A percentile compares a stretch with the other conserved stretches of the same genome.
Conservation (phyloP, 805 yeast species). For the Myxozyma sirexii region DNA sequence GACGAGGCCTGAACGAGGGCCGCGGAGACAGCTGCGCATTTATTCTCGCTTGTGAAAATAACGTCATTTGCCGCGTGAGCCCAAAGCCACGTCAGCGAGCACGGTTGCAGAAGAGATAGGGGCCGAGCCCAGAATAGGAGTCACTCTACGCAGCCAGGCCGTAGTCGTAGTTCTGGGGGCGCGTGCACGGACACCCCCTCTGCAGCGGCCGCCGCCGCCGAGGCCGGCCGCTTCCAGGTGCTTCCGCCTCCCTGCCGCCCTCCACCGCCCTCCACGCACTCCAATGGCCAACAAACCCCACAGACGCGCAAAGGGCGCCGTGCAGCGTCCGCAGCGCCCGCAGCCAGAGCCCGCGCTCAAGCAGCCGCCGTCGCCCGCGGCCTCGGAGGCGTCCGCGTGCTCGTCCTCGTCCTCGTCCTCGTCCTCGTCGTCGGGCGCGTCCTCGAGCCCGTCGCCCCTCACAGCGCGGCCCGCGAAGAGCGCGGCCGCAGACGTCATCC, state of each 20-base stretch:
- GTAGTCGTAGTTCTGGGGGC: background rate
- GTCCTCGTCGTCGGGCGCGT: background rate
- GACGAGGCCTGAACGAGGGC: too few relatives aligned
- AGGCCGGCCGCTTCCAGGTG: background rate
- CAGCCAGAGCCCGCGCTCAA: background rate
- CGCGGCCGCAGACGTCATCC: conserved; percentile 28
- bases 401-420: background rate
- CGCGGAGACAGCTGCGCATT: background rate
- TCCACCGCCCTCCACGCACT: background rate
- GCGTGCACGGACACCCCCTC: background rate
- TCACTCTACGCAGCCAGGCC: background rate
- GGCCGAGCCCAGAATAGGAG: background rate
- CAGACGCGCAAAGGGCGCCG: background rate
- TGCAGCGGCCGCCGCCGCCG: background rate
- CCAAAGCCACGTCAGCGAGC: conserved; percentile 8
- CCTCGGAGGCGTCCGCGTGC: background rate
- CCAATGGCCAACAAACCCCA: conserved; percentile 8
- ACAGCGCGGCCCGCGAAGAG: background rate
- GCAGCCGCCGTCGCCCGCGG: background rate
- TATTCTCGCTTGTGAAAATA: background rate
- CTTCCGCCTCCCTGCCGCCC: conserved; percentile 7
- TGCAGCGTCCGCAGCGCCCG: too few relatives aligned
- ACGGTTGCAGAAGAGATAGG: background rate
- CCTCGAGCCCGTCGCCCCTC: conserved; percentile 1
- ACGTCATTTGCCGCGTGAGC: conserved; percentile 1